Base-by-base conservation (phyloP, 495 filamentous ascomycete genomes). In the Penicillium alfredii region DNA sequence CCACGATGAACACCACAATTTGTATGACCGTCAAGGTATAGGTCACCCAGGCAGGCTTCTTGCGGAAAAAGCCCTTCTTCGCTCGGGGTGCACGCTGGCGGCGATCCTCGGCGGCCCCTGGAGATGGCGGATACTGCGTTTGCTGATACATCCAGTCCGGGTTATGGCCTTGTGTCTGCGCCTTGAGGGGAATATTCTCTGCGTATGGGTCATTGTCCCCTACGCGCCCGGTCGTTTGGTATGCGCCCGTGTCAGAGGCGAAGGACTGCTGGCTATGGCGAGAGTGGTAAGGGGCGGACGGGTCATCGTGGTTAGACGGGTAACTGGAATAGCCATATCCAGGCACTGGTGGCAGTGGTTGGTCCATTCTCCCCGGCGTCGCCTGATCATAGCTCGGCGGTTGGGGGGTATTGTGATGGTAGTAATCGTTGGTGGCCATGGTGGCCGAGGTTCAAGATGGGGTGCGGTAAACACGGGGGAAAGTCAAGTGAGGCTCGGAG, bases 351-450 rank as follows among this genome's bases (percentile, higher is more conserved):
- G 56, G 50, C 8, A 55, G 20, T 44, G 51, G 22, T 42, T 51
- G 54, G 16, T 68, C 59, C 39, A 48, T 39, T 8, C 13, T 24
- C 17, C 38, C 42, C 11, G 63, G 54, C 27, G 44, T 39, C 36
- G 55, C 54, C 55, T 56, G 63, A 53, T 63, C 64, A 62, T 60
- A 73, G 51, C 52, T 64, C 37, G 58, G 64, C 30, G 59, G 73
- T 28, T 57, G 37, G 24, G 55, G 61, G 38, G 54, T 56, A 45
- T 74, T 56, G 1, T 54, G 53, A 55, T 75, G 74, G 67, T 88
- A 88, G 61, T 88, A 88, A 40, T 87, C 81, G 69, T 88, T 84
- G 42, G 85, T 74, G 34, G 87, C 82, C 87, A 93, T 94, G 53
- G 30, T 76, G 58, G 49, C 41, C 36, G 20, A 26, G n/a, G n/a